These are phyloP conservation scores for Nicotiana otophora DNA, from an alignment of 257 asterid genomes.

Conservation along the genomic window DNA sequence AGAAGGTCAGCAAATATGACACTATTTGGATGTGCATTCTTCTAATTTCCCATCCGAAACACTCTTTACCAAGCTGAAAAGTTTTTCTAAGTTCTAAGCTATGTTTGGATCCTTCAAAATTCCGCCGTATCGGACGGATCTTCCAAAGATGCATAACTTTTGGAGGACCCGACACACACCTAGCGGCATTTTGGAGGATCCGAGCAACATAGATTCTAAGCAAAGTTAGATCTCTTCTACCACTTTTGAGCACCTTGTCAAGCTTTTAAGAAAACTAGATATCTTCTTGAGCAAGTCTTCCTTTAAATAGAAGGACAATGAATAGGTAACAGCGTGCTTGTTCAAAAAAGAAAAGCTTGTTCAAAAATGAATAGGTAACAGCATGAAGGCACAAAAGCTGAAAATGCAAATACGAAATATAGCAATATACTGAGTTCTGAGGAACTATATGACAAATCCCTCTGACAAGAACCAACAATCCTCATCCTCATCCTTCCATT, in stretches of 20 bases:
- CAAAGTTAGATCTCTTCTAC: background rate
- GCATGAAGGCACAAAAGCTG: background rate
- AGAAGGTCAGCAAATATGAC: background rate
- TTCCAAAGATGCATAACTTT: too few species aligned
- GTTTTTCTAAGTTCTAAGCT: background rate
- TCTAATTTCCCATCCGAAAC: background rate
- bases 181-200: too few species aligned
- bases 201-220: background rate
- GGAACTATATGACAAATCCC: background rate
- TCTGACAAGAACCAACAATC: background rate
- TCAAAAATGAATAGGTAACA: background rate
- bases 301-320: background rate
- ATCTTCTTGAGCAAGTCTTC: background rate
- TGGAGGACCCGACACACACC: too few species aligned
- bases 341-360: too few species aligned
- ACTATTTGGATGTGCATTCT: background rate
- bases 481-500: background rate
- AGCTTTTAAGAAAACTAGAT: background rate
- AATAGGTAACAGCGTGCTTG: background rate
- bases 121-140: too few species aligned
- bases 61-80: background rate
- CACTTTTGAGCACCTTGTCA: background rate
- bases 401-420: background rate
- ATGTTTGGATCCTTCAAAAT: too few species aligned
- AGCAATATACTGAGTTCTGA: background rate